A percentile compares a stretch with the other conserved stretches of the same genome.
These are phyloP conservation scores for Silene latifolia DNA, from an alignment of 148 eudicot genomes.

Conservation along the genomic window DNA sequence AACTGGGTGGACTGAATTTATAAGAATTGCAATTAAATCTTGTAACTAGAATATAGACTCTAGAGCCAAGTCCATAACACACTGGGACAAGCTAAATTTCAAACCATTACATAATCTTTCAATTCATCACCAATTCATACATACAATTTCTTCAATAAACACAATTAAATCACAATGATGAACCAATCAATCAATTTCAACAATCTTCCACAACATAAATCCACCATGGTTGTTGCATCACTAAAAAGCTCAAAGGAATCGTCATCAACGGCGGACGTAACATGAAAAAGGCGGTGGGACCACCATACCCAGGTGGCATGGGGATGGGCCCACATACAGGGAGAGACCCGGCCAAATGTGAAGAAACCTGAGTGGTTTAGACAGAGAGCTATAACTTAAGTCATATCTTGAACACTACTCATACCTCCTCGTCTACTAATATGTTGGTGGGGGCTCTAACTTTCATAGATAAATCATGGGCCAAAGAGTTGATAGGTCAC, in stretches of 20 bases:
- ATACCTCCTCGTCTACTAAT: slow-evolving; percentile 27
- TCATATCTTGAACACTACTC: slow-evolving; percentile 28
- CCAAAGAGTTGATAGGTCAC: slow-evolving; percentile 27
- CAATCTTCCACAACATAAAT: background rate
- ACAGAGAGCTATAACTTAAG: slow-evolving; percentile 69
- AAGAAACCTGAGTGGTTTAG: slow-evolving; percentile 88
- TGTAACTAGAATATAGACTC: too few relatives aligned
- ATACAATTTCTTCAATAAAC: too few relatives aligned
- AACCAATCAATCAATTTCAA: too few relatives aligned
- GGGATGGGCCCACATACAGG: slow-evolving; percentile 63
- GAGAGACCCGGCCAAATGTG: slow-evolving; percentile 72
- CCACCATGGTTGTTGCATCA: background rate
- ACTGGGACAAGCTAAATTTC: too few relatives aligned
- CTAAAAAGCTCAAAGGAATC: background rate
- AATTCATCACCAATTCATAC: too few relatives aligned
- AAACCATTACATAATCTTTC: too few relatives aligned
- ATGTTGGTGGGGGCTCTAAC: slow-evolving; percentile 29
- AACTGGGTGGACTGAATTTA: too few relatives aligned
- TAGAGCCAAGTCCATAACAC: too few relatives aligned
- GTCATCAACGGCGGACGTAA: background rate
- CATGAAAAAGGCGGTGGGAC: slow-evolving; percentile 9
- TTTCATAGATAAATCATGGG: slow-evolving; percentile 21
- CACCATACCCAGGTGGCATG: slow-evolving; percentile 38
- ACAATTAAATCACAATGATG: too few relatives aligned
- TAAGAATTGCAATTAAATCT: too few relatives aligned